Percentiles rank a stretch among this genome's conserved stretches.
These are phyloP conservation scores for Ustilago vetiveriae DNA, from an alignment of 1,284 basidiomycete species.

Conservation along the genomic window DNA sequence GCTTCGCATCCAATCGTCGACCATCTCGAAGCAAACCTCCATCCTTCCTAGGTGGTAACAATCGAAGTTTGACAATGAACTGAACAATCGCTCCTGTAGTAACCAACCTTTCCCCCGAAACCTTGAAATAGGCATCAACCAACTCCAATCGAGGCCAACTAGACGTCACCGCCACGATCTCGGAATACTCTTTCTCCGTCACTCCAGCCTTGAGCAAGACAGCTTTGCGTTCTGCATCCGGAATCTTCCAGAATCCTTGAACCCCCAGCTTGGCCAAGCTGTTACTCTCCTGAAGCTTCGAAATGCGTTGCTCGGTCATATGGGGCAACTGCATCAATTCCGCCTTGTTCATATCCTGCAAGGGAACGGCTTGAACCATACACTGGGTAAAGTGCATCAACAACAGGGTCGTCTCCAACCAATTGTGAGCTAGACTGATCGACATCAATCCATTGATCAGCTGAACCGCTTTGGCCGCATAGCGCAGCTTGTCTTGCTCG, in stretches of 20 bases:
- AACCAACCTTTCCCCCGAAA: constrained; percentile 84
- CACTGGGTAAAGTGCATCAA: constrained; percentile 85
- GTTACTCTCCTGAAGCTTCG: constrained; percentile 34
- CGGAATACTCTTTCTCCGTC: constrained; percentile 68
- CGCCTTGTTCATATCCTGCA: constrained; percentile 38
- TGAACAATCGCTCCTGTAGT: constrained; percentile 89
- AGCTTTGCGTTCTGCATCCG: constrained; percentile 69
- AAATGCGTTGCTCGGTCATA: constrained; percentile 44
- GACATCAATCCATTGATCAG: constrained; percentile 83
- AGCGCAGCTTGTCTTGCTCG: constrained; percentile 42
- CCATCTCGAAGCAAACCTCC: constrained; percentile 56
- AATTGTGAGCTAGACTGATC: constrained; percentile 86
- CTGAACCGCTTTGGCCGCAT: constrained; percentile 55
- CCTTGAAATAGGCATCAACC: constrained; percentile 83
- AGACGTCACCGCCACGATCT: constrained; percentile 77
- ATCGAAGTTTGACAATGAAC: constrained; percentile 82
- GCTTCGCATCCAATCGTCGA: constrained; percentile 44
- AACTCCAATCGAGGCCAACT: constrained; percentile 84
- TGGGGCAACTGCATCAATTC: constrained; percentile 64
- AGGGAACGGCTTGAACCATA: constrained; percentile 81
- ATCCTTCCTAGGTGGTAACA: constrained; percentile 71
- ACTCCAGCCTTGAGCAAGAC: constrained; percentile 45
- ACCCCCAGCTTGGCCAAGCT: constrained; percentile 51
- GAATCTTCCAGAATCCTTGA: constrained; percentile 64
- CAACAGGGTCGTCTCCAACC: constrained; percentile 83